A percentile compares a stretch with the other conserved stretches of the same genome.
phyloP scores from a whole-genome alignment of 495 filamentous ascomycete genomes.

The Penicillium roqueforti region DNA sequence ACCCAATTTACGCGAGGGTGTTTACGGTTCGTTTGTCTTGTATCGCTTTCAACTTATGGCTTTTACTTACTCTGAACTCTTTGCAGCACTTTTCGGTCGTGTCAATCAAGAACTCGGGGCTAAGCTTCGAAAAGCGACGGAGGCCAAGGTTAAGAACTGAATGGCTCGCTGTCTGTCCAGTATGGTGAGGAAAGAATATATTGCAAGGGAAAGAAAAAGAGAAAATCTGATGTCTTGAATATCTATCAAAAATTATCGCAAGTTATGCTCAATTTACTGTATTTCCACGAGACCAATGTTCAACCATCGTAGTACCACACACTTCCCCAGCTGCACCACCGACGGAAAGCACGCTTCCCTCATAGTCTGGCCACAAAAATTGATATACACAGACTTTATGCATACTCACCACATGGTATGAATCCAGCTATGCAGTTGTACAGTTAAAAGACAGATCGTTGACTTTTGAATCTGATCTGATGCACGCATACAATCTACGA shows the following conservation, averaged over 20 bases:
- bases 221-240: background rate
- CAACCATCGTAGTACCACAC: background rate
- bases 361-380: no score
- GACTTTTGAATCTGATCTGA: no score
- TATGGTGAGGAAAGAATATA: background rate
- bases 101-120: background rate
- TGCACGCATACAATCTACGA: no score
- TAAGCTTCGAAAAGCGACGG: background rate
- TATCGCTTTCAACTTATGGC: background rate
- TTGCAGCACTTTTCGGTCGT: background rate
- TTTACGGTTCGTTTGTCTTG: slow-evolving; percentile 10
- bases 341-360: no score
- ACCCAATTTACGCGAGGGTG: slow-evolving; percentile 15
- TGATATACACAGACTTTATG: no score
- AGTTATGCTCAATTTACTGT: background rate
- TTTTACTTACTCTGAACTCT: background rate
- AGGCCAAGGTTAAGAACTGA: slow-evolving; percentile 1
- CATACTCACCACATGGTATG: no score
- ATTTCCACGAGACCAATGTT: background rate
- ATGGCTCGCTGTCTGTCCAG: background rate
- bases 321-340: no score
- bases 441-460: no score
- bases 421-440: no score
- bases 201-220: background rate
- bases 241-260: slow-evolving; percentile 1